A percentile compares a stretch with the other conserved stretches of the same genome.
phyloP scores from a whole-genome alignment of 495 filamentous ascomycete species.

The Talaromyces wortmannii region DNA sequence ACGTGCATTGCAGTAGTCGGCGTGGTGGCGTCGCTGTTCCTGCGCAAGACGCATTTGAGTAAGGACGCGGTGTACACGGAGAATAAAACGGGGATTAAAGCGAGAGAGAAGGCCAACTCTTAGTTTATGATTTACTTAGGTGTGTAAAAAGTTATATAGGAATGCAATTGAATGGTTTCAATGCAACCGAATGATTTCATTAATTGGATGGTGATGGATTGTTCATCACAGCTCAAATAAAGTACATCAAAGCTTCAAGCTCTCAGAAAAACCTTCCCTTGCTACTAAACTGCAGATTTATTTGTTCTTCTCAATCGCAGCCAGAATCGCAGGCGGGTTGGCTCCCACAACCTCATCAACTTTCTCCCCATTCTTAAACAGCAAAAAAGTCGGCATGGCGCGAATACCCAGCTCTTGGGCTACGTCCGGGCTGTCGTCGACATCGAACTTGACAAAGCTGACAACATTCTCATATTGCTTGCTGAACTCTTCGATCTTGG shows the following conservation, averaged over 20 bases:
- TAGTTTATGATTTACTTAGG: no score
- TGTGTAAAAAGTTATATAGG: no score
- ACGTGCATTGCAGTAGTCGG: constrained; percentile 43
- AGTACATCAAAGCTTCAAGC: not conserved
- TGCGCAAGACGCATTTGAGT: constrained; percentile 42
- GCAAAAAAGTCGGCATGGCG: constrained; percentile 90
- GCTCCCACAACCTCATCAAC: constrained; percentile 68
- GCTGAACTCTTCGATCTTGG: constrained; percentile 59
- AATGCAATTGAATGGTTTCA: no score
- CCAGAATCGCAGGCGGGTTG: constrained; percentile 57
- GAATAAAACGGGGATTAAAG: constrained; percentile 28
- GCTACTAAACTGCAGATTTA: not conserved
- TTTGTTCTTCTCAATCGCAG: constrained; percentile 32
- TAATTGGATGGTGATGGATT: no score
- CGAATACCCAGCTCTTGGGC: constrained; percentile 75
- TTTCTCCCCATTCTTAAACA: constrained; percentile 74
- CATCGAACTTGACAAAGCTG: constrained; percentile 88
- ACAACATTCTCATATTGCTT: constrained; percentile 40
- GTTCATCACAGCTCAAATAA: no score
- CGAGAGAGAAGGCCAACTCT: not conserved
- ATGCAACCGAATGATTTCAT: no score
- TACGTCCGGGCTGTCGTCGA: constrained; percentile 73
- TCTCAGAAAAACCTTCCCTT: not conserved
- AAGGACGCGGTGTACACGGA: constrained; percentile 58
- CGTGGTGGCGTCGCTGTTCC: constrained; percentile 45